These are phyloP conservation scores for Elongisporangium prolatum DNA, from an alignment of 352 stramenopile genomes.

Conservation along the genomic window DNA sequence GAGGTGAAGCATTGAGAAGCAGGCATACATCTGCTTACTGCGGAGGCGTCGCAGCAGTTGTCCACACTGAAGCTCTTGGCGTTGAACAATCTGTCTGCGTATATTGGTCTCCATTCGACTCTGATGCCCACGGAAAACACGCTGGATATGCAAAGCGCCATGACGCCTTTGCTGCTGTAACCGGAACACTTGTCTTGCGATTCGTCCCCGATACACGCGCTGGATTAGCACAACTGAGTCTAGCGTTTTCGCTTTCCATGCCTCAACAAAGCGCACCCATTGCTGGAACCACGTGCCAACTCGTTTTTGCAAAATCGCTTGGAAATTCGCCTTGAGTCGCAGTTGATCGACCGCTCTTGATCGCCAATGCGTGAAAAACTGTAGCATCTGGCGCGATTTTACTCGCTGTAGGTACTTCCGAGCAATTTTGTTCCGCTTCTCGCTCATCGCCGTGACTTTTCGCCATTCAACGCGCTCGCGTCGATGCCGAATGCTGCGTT, in stretches of 20 bases:
- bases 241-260: slow-evolving; percentile 21
- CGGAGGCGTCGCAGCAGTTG: slow-evolving; percentile 32
- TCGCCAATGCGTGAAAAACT: slow-evolving; percentile 56
- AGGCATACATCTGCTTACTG: slow-evolving; percentile 13
- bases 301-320: slow-evolving; percentile 34
- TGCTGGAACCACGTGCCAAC: slow-evolving; percentile 35
- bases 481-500: slow-evolving; percentile 19
- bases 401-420: slow-evolving; percentile 53
- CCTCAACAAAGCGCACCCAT: slow-evolving; percentile 32
- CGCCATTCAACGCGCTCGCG: slow-evolving; percentile 20
- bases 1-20: slow-evolving; percentile 25
- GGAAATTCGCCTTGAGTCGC: slow-evolving; percentile 39
- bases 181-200: slow-evolving; percentile 42
- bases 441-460: slow-evolving; percentile 32
- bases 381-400: slow-evolving; percentile 32
- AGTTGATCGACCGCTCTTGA: slow-evolving; percentile 29
- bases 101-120: slow-evolving; percentile 15
- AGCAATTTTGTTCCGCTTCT: slow-evolving; percentile 48
- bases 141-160: slow-evolving; percentile 40
- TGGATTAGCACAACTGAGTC: slow-evolving; percentile 45
- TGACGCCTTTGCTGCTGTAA: slow-evolving; percentile 22
- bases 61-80: slow-evolving; percentile 23
- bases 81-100: slow-evolving; percentile 15
- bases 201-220: slow-evolving; percentile 46
- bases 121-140: slow-evolving; percentile 42